Base-by-base conservation (phyloP, 2,329 filamentous ascomycete genomes). In the Endothia cerciana region DNA sequence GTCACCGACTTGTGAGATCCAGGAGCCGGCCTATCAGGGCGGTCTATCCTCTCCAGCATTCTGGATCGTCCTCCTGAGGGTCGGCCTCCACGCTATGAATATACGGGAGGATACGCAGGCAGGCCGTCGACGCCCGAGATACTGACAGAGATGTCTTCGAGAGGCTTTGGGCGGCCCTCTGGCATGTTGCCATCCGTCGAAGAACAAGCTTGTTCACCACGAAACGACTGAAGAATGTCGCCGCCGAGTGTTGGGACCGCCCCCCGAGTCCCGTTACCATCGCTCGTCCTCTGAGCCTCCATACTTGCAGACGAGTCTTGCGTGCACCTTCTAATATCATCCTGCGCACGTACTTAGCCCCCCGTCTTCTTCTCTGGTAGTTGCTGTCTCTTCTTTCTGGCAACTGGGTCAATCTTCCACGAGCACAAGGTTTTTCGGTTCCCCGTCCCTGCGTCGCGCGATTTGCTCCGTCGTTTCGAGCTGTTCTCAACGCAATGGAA, bases 361-460 rank as follows among this genome's bases (percentile, higher is more conserved):
- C 13, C 13, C 5, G 8, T 49, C 45, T 28, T n/a, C 22, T 25
- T 15, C 45, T 28, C 2, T n/a, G 22, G n/a, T 49, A 25, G 3
- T 49, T 49, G 45, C 22, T 10, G 25, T 49, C 22, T 25, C 45
- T 22, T 25, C n/a, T n/a, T 49, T n/a, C n/a, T 28, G 22, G 25
- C 13, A 11, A 49, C 4, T 22, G 13, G 10, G 10, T 22, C 45
- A 15, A 10, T 19, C 10, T 49, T 22, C 13, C 10, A 25, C 45
- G 10, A 25, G 41, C 41, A 49, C 45, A 49, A 47, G 3, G 2
- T 49, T 25, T 10, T 15, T 49, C 25, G 45, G 43, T 22, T 19
- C 22, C 47, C 15, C n/a, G 19, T 33, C 33, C 43, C 53, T 38
- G 55, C 45, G 45, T 64, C 17, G 7, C 51, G 62, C 51, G 53